Evolutionary conservation across 495 filamentous ascomycete genomes (phyloP).

Genomic region (Talaromyces adpressus): DNA sequence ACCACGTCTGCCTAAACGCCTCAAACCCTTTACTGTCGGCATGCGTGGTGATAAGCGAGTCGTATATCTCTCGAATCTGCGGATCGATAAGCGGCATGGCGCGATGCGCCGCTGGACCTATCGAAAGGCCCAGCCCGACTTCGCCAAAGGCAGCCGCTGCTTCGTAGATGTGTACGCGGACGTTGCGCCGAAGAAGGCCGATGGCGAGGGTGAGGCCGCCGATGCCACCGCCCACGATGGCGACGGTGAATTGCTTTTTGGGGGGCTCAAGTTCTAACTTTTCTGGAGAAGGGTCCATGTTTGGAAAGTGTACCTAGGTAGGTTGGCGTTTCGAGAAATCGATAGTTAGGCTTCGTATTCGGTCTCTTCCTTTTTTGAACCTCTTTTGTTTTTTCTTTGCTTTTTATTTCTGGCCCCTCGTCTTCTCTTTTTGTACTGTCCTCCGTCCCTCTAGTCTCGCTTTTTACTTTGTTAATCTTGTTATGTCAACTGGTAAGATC

Average conservation of each 20-base stretch:
- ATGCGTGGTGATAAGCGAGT: slow-evolving; percentile 23
- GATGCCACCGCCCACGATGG: slow-evolving; percentile 56
- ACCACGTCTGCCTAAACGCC: neutral
- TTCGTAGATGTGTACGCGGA: slow-evolving; percentile 50
- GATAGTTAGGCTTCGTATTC: neutral
- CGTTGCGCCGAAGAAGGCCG: slow-evolving; percentile 42
- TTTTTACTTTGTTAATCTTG: neutral
- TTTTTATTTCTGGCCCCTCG: neutral
- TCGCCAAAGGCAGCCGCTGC: slow-evolving; percentile 43
- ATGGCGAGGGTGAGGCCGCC: slow-evolving; percentile 50
- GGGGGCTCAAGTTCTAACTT: neutral
- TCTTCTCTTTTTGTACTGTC: neutral
- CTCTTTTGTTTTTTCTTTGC: neutral
- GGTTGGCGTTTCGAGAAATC: neutral
- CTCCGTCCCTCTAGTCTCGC: neutral
- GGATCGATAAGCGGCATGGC: slow-evolving; percentile 46
- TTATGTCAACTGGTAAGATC: neutral
- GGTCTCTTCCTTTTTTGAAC: neutral
- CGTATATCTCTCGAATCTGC: slow-evolving; percentile 23
- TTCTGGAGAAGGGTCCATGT: neutral
- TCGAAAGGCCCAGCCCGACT: slow-evolving; percentile 53
- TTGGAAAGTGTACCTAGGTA: neutral
- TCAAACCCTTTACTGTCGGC: neutral
- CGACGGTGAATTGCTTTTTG: slow-evolving; percentile 31
- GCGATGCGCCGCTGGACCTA: slow-evolving; percentile 50